phyloP scores from a whole-genome alignment of 805 yeast species.

The Saturnispora dispora region DNA sequence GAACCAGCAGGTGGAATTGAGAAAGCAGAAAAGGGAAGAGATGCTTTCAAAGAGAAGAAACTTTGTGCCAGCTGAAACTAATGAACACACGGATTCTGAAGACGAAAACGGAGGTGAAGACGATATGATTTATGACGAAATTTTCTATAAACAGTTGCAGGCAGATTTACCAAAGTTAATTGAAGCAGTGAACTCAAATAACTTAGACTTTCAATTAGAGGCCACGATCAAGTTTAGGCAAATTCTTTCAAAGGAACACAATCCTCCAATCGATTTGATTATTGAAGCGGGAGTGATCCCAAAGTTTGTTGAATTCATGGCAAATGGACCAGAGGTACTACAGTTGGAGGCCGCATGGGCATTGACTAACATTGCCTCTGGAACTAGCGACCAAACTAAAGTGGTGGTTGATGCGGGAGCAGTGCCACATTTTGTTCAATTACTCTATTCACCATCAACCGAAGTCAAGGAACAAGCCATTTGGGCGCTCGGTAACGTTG shows the following conservation, averaged over 20 bases:
- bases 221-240: conserved; percentile 94
- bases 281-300: conserved; percentile 93
- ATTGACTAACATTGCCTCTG: conserved; percentile 95
- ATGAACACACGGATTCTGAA: conserved; percentile 34
- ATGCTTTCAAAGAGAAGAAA: conserved; percentile 90
- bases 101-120: conserved; percentile 48
- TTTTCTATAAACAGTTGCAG: conserved; percentile 41
- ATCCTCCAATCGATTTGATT: conserved; percentile 93
- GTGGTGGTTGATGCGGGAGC: conserved; percentile 91
- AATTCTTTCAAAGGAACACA: conserved; percentile 83
- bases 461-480: conserved; percentile 98
- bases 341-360: conserved; percentile 99
- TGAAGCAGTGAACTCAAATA: conserved; percentile 64
- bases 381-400: conserved; percentile 79
- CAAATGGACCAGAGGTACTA: conserved; percentile 69
- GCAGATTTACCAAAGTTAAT: conserved; percentile 80
- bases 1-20: conserved; percentile 89
- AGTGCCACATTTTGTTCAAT: conserved; percentile 79
- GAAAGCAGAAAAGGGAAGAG: conserved; percentile 96
- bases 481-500: conserved; percentile 98
- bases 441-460: conserved; percentile 68
- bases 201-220: conserved; percentile 69
- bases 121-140: conserved; percentile 24
- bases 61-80: conserved; percentile 32
- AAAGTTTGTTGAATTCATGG: conserved; percentile 78